These are phyloP conservation scores for Mycosphaerella sp. DNA, from an alignment of 2,329 filamentous ascomycete species.

Conservation along the genomic window DNA sequence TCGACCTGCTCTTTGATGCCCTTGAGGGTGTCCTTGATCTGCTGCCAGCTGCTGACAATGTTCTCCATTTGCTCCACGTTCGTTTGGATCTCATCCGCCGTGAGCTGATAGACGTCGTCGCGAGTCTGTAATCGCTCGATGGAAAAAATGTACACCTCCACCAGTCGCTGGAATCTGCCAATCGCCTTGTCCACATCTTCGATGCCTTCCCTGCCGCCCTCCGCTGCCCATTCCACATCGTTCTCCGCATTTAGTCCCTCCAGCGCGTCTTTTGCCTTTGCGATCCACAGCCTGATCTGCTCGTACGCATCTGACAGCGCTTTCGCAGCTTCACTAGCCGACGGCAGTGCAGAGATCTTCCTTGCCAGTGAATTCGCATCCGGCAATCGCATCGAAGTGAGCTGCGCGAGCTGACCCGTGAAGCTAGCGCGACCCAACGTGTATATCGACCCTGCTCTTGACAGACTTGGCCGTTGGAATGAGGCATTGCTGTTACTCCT, in stretches of 20 bases:
- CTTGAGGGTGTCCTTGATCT: conserved; percentile 70
- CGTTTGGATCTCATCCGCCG: conserved; percentile 62
- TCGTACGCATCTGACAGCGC: conserved; percentile 82
- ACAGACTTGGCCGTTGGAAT: conserved; percentile 56
- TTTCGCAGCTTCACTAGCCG: conserved; percentile 73
- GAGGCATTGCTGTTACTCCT: conserved; percentile 44
- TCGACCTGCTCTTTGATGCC: conserved; percentile 86
- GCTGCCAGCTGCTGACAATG: conserved; percentile 76
- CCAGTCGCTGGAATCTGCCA: conserved; percentile 74
- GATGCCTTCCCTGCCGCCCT: conserved; percentile 75
- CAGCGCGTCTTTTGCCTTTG: conserved; percentile 84
- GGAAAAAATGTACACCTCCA: conserved; percentile 88
- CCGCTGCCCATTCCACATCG: conserved; percentile 92
- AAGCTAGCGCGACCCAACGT: conserved; percentile 89
- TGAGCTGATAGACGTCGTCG: conserved; percentile 65
- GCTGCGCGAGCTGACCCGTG: conserved; percentile 82
- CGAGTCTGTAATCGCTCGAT: conserved; percentile 85
- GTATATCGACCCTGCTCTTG: conserved; percentile 79
- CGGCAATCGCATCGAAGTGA: conserved; percentile 84
- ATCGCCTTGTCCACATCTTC: conserved; percentile 66
- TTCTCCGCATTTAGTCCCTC: conserved; percentile 87
- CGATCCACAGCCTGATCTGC: conserved; percentile 90
- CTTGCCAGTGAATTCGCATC: conserved; percentile 77
- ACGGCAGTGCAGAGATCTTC: conserved; percentile 77
- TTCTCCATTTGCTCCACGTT: conserved; percentile 86